These are phyloP conservation scores for Syncephalastrum monosporum DNA, from an alignment of 371 early-diverging fungal genomes.

Conservation along the genomic window DNA sequence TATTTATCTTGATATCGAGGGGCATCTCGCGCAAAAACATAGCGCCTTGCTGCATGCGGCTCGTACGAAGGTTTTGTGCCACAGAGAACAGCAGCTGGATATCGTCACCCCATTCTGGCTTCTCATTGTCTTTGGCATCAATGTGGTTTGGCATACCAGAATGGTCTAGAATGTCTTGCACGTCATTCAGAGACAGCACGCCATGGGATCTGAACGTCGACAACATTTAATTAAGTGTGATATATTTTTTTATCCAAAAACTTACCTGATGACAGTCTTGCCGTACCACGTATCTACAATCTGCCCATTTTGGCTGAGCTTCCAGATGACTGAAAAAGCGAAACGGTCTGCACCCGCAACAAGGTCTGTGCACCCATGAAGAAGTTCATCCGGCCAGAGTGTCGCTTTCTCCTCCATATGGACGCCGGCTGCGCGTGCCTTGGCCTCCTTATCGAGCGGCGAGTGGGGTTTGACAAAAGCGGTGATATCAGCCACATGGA, in stretches of 20 bases:
- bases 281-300: conserved; percentile 63
- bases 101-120: conserved; percentile 89
- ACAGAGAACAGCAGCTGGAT: conserved; percentile 93
- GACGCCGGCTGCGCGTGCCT: conserved; percentile 84
- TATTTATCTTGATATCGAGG: conserved; percentile 15
- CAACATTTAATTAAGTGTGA: neutral
- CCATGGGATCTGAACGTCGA: conserved; percentile 43
- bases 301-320: conserved; percentile 62
- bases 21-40: conserved; percentile 13
- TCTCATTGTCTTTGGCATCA: conserved; percentile 19
- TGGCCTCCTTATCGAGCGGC: conserved; percentile 89
- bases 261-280: conserved; percentile 78
- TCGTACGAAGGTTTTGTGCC: conserved; percentile 61
- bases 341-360: conserved; percentile 43
- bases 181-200: conserved; percentile 78
- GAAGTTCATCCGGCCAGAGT: conserved; percentile 91
- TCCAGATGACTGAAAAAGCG: conserved; percentile 90
- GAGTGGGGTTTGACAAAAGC: conserved; percentile 90
- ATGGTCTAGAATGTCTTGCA: conserved; percentile 76
- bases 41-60: conserved; percentile 18
- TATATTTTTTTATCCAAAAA: neutral
- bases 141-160: conserved; percentile 20
- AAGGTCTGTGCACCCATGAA: conserved; percentile 59
- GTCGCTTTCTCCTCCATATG: conserved; percentile 91
- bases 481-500: conserved; percentile 98